Conservation (phyloP, 441 rosid genomes). For the Adansonia grandidieri region DNA sequence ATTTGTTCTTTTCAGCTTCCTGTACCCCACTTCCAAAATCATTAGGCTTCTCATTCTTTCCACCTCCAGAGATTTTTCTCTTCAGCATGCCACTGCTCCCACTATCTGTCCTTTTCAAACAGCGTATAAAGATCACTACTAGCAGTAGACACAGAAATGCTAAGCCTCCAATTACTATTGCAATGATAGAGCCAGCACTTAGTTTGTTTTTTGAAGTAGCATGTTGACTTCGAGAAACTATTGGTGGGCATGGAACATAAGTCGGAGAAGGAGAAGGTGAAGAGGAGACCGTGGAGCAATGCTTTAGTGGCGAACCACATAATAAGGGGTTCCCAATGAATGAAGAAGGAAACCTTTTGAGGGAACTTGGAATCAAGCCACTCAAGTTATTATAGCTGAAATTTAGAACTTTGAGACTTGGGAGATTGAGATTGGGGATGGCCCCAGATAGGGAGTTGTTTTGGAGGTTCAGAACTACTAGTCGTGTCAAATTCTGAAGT, state of each 20-base stretch:
- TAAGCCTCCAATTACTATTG: conserved; percentile 45
- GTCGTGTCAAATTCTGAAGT: conserved; percentile 42
- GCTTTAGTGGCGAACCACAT: conserved; percentile 49
- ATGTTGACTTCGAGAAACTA: conserved; percentile 27
- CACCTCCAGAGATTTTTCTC: conserved; percentile 33
- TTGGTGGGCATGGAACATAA: conserved; percentile 34
- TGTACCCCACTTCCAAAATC: conserved; percentile 85
- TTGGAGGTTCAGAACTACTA: conserved; percentile 46
- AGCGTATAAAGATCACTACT: conserved; percentile 35
- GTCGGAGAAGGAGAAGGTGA: conserved; percentile 39
- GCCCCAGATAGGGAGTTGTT: conserved; percentile 55
- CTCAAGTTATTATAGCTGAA: conserved; percentile 52
- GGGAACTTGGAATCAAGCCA: conserved; percentile 54
- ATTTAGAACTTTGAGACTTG: conserved; percentile 49
- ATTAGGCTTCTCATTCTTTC: conserved; percentile 50
- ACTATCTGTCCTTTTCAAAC: conserved; percentile 36
- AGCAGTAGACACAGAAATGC: conserved; percentile 39
- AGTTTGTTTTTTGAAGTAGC: conserved; percentile 34
- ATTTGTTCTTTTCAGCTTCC: conserved; percentile 65
- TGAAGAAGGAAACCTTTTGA: conserved; percentile 42
- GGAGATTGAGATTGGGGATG: conserved; percentile 44
- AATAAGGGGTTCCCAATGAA: conserved; percentile 55
- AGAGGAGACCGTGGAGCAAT: conserved; percentile 38
- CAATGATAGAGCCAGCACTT: conserved; percentile 40
- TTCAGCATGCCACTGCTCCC: conserved; percentile 28